phyloP scores from a whole-genome alignment of 2,329 filamentous ascomycete genomes.

The Alternaria consortialis region DNA sequence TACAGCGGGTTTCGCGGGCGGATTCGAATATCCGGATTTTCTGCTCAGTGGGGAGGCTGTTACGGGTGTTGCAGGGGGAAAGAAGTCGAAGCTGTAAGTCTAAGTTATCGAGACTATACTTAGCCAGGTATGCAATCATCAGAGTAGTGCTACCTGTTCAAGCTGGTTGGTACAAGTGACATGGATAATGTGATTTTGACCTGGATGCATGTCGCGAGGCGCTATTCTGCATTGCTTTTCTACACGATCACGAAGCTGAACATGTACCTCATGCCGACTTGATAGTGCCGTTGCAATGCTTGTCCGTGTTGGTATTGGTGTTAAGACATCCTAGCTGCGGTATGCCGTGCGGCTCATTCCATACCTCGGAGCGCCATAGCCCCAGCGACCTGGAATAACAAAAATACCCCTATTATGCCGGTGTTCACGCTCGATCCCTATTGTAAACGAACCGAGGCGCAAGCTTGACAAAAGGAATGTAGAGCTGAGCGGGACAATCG shows the following conservation, averaged over 20 bases:
- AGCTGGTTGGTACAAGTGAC: background rate
- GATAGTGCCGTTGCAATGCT: background rate
- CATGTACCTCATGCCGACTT: background rate
- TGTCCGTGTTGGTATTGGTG: background rate
- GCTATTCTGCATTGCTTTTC: no score
- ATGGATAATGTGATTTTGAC: background rate
- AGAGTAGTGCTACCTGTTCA: background rate
- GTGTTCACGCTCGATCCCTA: background rate
- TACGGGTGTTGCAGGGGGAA: conserved; percentile 66
- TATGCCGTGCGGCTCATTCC: background rate
- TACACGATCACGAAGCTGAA: no score
- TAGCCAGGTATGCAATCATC: background rate
- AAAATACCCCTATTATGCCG: background rate
- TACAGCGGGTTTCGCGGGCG: conserved; percentile 47
- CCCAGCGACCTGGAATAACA: background rate
- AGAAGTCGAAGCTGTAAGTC: conserved; percentile 63
- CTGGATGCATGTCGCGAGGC: background rate
- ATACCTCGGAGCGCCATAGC: background rate
- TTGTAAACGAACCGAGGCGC: background rate
- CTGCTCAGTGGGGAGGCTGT: conserved; percentile 61
- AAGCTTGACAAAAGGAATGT: conserved; percentile 1
- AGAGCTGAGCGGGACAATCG: background rate
- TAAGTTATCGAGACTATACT: background rate
- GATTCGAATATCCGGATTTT: conserved; percentile 66
- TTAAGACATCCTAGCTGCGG: background rate